These are phyloP conservation scores for Aspergillus costaricaensis DNA, from an alignment of 2,329 filamentous ascomycete species.

Conservation along the genomic window DNA sequence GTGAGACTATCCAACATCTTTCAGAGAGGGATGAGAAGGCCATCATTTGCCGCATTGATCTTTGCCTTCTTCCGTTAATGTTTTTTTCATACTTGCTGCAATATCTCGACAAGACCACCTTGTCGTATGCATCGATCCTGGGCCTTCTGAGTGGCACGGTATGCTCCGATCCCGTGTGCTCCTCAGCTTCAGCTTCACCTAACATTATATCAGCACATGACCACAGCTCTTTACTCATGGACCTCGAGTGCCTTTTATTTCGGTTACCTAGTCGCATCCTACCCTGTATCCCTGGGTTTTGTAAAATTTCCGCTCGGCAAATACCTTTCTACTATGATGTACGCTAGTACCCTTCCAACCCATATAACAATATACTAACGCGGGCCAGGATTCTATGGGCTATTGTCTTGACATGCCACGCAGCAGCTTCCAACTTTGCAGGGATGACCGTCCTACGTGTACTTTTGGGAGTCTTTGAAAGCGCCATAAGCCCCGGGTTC, in stretches of 20 bases:
- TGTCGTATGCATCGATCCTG: conserved; percentile 6
- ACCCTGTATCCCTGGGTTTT: conserved; percentile 37
- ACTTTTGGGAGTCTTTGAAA: conserved; percentile 46
- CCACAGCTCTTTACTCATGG: conserved; percentile 24
- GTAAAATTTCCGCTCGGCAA: conserved; percentile 36
- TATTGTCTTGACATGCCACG: conserved; percentile 29
- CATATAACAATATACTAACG: background rate
- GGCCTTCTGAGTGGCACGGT: conserved; percentile 6
- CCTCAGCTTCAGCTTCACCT: background rate
- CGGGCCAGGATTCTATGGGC: conserved; percentile 29
- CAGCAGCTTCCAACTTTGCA: conserved; percentile 36
- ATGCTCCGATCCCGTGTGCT: background rate
- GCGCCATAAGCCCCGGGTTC: conserved; percentile 36
- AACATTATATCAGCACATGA: background rate
- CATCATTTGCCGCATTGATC: conserved; percentile 9
- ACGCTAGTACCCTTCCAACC: background rate
- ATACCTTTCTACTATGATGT: conserved; percentile 29
- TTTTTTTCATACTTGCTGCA: conserved; percentile 6
- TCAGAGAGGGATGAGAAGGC: conserved; percentile 5
- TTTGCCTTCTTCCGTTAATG: conserved; percentile 6
- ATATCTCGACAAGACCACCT: conserved; percentile 5
- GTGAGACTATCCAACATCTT: background rate
- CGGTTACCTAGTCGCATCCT: conserved; percentile 33
- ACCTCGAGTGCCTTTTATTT: conserved; percentile 28
- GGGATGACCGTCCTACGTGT: conserved; percentile 43